A percentile compares a stretch with the other conserved stretches of the same genome.
Evolutionary conservation across 352 stramenopile species (phyloP).

Genomic region (Aphanomyces astaci): DNA sequence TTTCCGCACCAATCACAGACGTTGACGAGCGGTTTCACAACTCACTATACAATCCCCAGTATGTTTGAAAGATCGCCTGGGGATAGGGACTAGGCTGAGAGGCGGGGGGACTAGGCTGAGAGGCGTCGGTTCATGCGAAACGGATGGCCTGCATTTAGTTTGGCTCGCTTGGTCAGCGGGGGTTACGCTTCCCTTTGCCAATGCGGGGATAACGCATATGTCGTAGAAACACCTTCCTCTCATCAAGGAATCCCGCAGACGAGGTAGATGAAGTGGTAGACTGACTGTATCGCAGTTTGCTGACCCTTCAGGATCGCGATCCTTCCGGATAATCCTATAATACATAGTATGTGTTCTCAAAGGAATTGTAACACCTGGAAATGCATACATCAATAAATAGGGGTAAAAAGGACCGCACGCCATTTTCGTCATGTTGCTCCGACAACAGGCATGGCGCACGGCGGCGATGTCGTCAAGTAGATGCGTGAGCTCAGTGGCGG

Average conservation of each 20-base stretch:
- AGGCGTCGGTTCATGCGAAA: background rate
- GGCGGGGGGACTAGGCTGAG: too few relatives aligned
- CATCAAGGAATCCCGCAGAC: too few relatives aligned
- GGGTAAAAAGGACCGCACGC: background rate
- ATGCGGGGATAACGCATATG: too few relatives aligned
- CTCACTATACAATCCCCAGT: conserved; percentile 7
- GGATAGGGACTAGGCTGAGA: background rate
- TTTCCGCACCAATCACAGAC: conserved; percentile 15
- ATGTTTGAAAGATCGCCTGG: conserved; percentile 5
- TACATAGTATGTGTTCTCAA: too few relatives aligned
- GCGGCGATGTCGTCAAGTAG: background rate
- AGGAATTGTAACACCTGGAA: background rate
- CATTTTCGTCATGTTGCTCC: background rate
- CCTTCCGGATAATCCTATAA: background rate
- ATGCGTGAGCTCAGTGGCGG: conserved; percentile 4
- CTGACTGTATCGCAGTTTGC: too few relatives aligned
- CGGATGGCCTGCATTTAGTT: background rate
- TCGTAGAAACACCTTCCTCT: too few relatives aligned
- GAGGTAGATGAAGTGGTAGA: too few relatives aligned
- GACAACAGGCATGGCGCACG: background rate
- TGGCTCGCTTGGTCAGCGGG: background rate
- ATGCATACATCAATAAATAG: background rate
- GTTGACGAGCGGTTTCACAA: background rate
- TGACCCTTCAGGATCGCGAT: background rate
- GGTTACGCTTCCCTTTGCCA: background rate